Evolutionary conservation across 345 rosid genomes (phyloP).

Genomic region (Ceriops zippeliana): DNA sequence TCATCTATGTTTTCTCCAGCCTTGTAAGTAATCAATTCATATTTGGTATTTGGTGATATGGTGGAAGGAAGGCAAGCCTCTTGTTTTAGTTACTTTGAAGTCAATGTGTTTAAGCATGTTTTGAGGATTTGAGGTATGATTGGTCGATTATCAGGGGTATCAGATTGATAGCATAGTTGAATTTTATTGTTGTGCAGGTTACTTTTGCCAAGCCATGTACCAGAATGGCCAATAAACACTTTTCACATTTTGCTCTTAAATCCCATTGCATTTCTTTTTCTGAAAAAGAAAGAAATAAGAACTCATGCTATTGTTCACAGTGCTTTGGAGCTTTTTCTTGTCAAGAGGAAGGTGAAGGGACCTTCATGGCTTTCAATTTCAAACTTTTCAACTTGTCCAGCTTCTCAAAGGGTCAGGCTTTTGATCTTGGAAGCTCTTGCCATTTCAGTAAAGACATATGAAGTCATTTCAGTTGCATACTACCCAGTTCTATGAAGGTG

Average conservation of each 20-base stretch:
- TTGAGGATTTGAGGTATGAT: neutral
- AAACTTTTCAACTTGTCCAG: slow-evolving; percentile 60
- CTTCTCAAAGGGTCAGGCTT: slow-evolving; percentile 69
- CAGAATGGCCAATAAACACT: too few relatives aligned
- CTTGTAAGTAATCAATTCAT: neutral
- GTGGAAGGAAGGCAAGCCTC: too few relatives aligned
- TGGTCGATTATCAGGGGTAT: neutral
- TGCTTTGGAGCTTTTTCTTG: slow-evolving; percentile 91
- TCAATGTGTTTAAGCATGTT: too few relatives aligned
- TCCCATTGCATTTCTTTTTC: neutral
- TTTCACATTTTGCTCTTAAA: neutral
- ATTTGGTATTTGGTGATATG: neutral
- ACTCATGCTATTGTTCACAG: slow-evolving; percentile 44
- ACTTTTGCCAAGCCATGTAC: too few relatives aligned
- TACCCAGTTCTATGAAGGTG: slow-evolving; percentile 7
- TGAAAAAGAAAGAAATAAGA: neutral
- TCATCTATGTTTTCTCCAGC: neutral
- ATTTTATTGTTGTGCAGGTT: too few relatives aligned
- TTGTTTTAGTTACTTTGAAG: too few relatives aligned
- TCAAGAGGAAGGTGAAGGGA: slow-evolving; percentile 85
- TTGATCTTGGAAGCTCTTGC: slow-evolving; percentile 7
- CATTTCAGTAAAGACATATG: neutral
- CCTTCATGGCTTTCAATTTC: slow-evolving; percentile 91
- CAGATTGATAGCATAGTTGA: too few relatives aligned
- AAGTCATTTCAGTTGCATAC: neutral